A percentile compares a stretch with the other conserved stretches of the same genome.
Evolutionary conservation across 768 basidiomycete genomes (phyloP).

Genomic region (Leccinellum albellum): DNA sequence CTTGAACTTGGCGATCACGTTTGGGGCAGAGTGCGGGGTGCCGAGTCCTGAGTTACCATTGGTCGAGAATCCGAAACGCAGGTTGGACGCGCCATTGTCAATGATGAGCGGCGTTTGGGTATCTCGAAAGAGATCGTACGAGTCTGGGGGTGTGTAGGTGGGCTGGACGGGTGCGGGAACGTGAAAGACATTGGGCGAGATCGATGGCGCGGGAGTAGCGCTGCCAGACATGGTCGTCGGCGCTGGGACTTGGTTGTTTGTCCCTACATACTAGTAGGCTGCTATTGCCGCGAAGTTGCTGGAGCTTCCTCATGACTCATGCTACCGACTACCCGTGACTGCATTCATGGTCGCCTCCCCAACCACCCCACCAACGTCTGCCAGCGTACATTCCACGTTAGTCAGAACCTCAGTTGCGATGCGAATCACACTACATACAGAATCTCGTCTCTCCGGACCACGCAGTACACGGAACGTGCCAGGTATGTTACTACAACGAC

Average conservation of each 20-base stretch:
- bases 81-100: conserved; percentile 82
- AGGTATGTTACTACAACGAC: background rate
- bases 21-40: conserved; percentile 58
- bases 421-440: background rate
- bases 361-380: too few relatives aligned
- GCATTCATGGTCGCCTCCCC: too few relatives aligned
- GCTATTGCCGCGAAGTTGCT: too few relatives aligned
- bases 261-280: too few relatives aligned
- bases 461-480: background rate
- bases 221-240: conserved; percentile 14
- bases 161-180: conserved; percentile 30
- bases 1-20: conserved; percentile 82
- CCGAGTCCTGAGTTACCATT: conserved; percentile 25
- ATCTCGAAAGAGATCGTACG: conserved; percentile 50
- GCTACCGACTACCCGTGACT: too few relatives aligned
- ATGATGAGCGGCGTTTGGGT: conserved; percentile 68
- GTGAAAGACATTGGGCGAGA: conserved; percentile 11
- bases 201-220: conserved; percentile 5
- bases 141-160: conserved; percentile 34
- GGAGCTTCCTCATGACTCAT: too few relatives aligned
- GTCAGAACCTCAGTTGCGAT: too few relatives aligned
- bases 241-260: background rate
- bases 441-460: too few relatives aligned
- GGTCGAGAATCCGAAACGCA: conserved; percentile 82
- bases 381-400: too few relatives aligned